A percentile compares a stretch with the other conserved stretches of the same genome.
These are phyloP conservation scores for Platanthera guangdongensis DNA, from an alignment of 106 monocot genomes.

Conservation along the genomic window DNA sequence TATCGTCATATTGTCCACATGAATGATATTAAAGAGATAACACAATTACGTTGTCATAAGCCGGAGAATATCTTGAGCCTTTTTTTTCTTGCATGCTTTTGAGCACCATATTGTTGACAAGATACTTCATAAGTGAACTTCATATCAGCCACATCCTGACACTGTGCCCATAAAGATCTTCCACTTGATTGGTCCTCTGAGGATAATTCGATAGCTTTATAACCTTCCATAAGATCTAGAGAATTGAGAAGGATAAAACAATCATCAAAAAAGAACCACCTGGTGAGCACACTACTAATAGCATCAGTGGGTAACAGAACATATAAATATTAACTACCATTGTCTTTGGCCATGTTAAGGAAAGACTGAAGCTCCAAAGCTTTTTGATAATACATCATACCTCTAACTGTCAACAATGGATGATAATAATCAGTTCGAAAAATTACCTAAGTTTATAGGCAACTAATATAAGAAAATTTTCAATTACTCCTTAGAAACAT, in stretches of 20 bases:
- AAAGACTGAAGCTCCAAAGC: slow-evolving; percentile 88
- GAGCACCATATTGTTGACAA: slow-evolving; percentile 81
- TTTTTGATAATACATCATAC: slow-evolving; percentile 95
- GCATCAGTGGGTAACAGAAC: not conserved
- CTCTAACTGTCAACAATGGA: slow-evolving; percentile 48
- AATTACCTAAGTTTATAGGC: not conserved
- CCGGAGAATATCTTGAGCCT: slow-evolving; percentile 74
- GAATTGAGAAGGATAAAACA: not conserved
- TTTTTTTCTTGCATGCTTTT: slow-evolving; percentile 61
- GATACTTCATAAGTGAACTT: slow-evolving; percentile 90
- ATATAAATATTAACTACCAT: slow-evolving; percentile 35
- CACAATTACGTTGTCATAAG: slow-evolving; percentile 70
- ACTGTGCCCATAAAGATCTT: slow-evolving; percentile 62
- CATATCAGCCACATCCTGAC: slow-evolving; percentile 86
- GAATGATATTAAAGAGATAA: slow-evolving; percentile 4
- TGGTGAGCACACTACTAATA: not conserved
- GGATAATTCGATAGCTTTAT: slow-evolving; percentile 56
- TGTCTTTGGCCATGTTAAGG: slow-evolving; percentile 78
- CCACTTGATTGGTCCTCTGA: slow-evolving; percentile 55
- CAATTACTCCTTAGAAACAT: not conserved
- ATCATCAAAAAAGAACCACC: not conserved
- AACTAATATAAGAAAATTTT: not conserved
- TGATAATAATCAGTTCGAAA: not conserved
- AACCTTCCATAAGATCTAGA: slow-evolving; percentile 72
- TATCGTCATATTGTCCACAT: not conserved